Percentiles rank a stretch among this genome's conserved stretches.
phyloP scores from a whole-genome alignment of 1,284 basidiomycete genomes.

The Meira miltonrushii region DNA sequence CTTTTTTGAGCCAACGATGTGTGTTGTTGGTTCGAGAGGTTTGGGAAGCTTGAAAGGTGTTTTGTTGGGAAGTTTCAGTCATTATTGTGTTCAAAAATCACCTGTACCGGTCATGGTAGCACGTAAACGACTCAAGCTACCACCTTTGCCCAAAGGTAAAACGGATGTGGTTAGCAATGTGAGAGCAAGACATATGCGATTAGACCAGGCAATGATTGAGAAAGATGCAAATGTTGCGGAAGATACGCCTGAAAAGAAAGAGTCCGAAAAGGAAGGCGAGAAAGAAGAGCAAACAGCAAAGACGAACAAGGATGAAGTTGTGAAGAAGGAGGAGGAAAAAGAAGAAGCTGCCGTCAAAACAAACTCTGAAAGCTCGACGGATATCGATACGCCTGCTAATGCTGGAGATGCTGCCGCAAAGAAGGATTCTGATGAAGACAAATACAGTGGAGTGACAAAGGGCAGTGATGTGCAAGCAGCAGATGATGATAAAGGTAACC shows the following conservation, averaged over 20 bases:
- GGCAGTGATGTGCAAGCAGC: too few species aligned
- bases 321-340: background rate
- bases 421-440: too few species aligned
- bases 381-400: too few species aligned
- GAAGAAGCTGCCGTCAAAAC: background rate
- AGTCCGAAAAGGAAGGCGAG: background rate
- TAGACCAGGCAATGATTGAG: slow-evolving; percentile 48
- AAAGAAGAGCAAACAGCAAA: background rate
- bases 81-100: slow-evolving; percentile 91
- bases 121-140: slow-evolving; percentile 43
- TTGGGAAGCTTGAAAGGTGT: slow-evolving; percentile 85
- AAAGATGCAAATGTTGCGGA: slow-evolving; percentile 29
- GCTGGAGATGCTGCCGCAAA: too few species aligned
- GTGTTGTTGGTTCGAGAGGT: slow-evolving; percentile 91
- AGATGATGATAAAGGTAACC: too few species aligned
- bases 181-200: slow-evolving; percentile 40
- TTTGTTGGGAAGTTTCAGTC: slow-evolving; percentile 89
- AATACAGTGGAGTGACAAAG: too few species aligned
- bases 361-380: background rate
- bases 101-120: slow-evolving; percentile 79
- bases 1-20: slow-evolving; percentile 80
- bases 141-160: slow-evolving; percentile 44
- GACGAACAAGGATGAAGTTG: background rate
- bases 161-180: slow-evolving; percentile 48
- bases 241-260: slow-evolving; percentile 19